A percentile compares a stretch with the other conserved stretches of the same genome.
phyloP scores from a whole-genome alignment of 2,329 filamentous ascomycete genomes.

The Fusarium proliferatum region DNA sequence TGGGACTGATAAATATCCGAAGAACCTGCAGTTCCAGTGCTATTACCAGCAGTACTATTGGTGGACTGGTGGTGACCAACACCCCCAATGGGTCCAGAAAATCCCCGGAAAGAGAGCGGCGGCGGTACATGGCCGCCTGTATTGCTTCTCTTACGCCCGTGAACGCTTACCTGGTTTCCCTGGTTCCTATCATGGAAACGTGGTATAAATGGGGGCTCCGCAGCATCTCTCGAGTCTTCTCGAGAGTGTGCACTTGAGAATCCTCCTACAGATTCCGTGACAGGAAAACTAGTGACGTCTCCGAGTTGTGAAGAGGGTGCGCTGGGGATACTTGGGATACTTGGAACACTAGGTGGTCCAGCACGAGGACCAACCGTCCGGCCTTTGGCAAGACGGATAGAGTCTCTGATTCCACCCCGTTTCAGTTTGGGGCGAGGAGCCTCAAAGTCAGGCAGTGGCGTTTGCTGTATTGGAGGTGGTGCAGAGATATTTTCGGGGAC shows the following conservation, averaged over 20 bases:
- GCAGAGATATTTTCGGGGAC: conserved; percentile 76
- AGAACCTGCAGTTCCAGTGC: conserved; percentile 67
- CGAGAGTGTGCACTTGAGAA: conserved; percentile 54
- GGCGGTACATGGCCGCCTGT: conserved; percentile 80
- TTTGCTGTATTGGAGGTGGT: conserved; percentile 56
- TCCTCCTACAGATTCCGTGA: conserved; percentile 55
- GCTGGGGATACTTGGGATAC: conserved; percentile 57
- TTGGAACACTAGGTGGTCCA: conserved; percentile 65
- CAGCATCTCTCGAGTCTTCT: conserved; percentile 67
- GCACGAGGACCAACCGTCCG: conserved; percentile 57
- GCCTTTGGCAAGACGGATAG: conserved; percentile 87
- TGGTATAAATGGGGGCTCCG: conserved; percentile 78
- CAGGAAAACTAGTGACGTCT: conserved; percentile 51
- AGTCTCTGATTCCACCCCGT: conserved; percentile 78
- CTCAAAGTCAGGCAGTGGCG: conserved; percentile 64
- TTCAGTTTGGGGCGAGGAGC: conserved; percentile 59
- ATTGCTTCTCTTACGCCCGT: conserved; percentile 89
- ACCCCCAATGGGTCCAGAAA: conserved; percentile 67
- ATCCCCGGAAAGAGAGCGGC: conserved; percentile 80
- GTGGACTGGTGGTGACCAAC: conserved; percentile 59
- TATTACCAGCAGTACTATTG: conserved; percentile 69
- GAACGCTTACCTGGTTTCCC: conserved; percentile 61
- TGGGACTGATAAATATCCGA: conserved; percentile 71
- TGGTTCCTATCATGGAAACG: conserved; percentile 72
- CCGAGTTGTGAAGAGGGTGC: conserved; percentile 52